These are phyloP conservation scores for Vigna hirtella DNA, from an alignment of 306 rosid genomes.

Conservation along the genomic window DNA sequence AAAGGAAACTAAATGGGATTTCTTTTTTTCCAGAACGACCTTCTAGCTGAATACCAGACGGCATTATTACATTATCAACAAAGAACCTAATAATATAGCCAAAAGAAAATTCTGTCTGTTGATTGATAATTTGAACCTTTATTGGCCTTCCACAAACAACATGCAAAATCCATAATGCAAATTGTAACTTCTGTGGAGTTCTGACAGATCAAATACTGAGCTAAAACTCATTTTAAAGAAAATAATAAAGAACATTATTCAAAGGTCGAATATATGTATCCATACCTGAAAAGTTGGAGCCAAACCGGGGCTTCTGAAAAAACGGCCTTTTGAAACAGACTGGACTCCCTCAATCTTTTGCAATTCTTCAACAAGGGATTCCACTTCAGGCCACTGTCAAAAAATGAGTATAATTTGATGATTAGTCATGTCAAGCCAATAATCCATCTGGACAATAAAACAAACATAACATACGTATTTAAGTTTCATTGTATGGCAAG, in stretches of 20 bases:
- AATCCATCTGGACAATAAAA: conserved; percentile 26
- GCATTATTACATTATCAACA: background rate
- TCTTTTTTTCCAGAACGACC: background rate
- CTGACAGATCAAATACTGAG: conserved; percentile 21
- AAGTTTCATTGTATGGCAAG: conserved; percentile 34
- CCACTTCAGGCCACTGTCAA: conserved; percentile 91
- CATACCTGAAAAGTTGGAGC: conserved; percentile 96
- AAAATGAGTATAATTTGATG: conserved; percentile 35
- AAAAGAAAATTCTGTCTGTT: conserved; percentile 14
- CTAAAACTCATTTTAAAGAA: conserved; percentile 32
- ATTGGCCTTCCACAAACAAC: conserved; percentile 4
- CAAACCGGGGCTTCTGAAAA: conserved; percentile 94
- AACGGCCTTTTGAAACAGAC: conserved; percentile 83
- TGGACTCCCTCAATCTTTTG: conserved; percentile 73
- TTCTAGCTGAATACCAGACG: conserved; percentile 14
- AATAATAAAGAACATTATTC: conserved; percentile 35
- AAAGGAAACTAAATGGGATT: background rate
- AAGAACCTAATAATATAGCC: background rate
- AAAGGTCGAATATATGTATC: conserved; percentile 6
- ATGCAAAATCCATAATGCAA: conserved; percentile 29
- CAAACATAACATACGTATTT: conserved; percentile 16
- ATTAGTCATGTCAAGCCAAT: conserved; percentile 31
- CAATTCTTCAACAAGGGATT: conserved; percentile 79
- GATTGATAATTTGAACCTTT: background rate
- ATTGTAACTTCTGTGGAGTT: conserved; percentile 16